A percentile compares a stretch with the other conserved stretches of the same genome.
These are phyloP conservation scores for Microbotryomycetes sp. DNA, from an alignment of 1,284 basidiomycete species.

Conservation along the genomic window DNA sequence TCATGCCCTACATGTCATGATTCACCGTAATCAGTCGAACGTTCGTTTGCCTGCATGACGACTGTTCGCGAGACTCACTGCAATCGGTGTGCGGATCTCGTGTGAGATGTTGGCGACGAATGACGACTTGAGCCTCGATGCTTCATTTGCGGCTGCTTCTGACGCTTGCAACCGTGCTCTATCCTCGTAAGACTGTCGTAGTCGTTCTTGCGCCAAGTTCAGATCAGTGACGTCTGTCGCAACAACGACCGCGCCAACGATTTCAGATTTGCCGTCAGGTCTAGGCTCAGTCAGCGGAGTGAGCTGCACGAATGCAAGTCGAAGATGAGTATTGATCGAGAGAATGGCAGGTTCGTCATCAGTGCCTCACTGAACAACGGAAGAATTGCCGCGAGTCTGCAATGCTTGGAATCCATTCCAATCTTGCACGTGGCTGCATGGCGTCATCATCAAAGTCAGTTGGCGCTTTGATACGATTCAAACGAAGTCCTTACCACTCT, in stretches of 20 bases:
- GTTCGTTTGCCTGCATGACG: neutral
- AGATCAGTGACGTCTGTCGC: slow-evolving; percentile 43
- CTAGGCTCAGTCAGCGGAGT: slow-evolving; percentile 23
- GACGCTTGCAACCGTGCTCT: slow-evolving; percentile 39
- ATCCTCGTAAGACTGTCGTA: slow-evolving; percentile 41
- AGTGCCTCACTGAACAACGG: neutral
- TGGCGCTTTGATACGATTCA: neutral
- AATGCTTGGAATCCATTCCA: neutral
- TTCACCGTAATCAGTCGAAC: slow-evolving; percentile 5
- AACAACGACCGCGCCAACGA: slow-evolving; percentile 43
- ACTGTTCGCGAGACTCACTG: neutral
- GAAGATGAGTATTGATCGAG: neutral
- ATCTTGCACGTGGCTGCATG: neutral
- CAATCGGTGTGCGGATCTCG: slow-evolving; percentile 27
- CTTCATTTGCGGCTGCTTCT: slow-evolving; percentile 43
- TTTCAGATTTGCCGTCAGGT: slow-evolving; percentile 18
- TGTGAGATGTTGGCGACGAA: slow-evolving; percentile 36
- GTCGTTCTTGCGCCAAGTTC: slow-evolving; percentile 38
- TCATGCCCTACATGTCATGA: slow-evolving; percentile 17
- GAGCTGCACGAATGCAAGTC: slow-evolving; percentile 10
- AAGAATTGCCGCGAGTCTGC: neutral
- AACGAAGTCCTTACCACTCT: slow-evolving; percentile 5
- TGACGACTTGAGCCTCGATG: slow-evolving; percentile 42
- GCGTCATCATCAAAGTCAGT: slow-evolving; percentile 10
- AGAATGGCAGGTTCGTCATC: too few species aligned